phyloP scores from a whole-genome alignment of 2,329 filamentous ascomycete species.

The Ophiostoma australiae region DNA sequence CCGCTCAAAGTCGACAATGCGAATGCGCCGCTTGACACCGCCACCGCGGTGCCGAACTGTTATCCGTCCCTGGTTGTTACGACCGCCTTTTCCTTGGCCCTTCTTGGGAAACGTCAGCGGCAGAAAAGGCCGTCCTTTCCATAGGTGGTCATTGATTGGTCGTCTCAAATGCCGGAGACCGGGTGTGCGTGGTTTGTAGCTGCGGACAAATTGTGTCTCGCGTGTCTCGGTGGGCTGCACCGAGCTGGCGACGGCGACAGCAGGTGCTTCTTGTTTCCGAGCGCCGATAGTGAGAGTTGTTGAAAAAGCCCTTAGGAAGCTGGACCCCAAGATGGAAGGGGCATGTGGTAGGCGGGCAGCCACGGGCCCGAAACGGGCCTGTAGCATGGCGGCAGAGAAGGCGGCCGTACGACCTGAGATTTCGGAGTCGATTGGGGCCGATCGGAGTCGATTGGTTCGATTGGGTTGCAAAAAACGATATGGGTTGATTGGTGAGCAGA shows the following conservation, averaged over 20 bases:
- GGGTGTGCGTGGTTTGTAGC: conserved; percentile 89
- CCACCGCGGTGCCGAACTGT: conserved; percentile 90
- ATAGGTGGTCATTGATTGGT: conserved; percentile 92
- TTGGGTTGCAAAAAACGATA: not conserved
- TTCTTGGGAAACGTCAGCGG: conserved; percentile 87
- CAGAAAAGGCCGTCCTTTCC: conserved; percentile 82
- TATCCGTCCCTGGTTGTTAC: conserved; percentile 80
- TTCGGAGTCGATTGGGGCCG: not conserved
- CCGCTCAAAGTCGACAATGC: conserved; percentile 84
- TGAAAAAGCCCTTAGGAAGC: conserved; percentile 30
- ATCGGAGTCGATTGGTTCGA: not conserved
- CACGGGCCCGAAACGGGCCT: conserved; percentile 57
- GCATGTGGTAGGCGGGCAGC: conserved; percentile 27
- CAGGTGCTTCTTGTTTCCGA: conserved; percentile 17
- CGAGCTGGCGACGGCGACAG: conserved; percentile 9
- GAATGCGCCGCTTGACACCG: conserved; percentile 84
- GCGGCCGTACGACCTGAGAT: not conserved
- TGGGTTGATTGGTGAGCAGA: not conserved
- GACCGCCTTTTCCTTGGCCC: conserved; percentile 85
- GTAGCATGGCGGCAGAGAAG: conserved; percentile 52
- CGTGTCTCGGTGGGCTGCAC: conserved; percentile 28
- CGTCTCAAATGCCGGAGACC: conserved; percentile 87
- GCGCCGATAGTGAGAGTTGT: conserved; percentile 24
- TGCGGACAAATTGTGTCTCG: conserved; percentile 57
- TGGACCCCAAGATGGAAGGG: not conserved